Evolutionary conservation across 179 eudicot species (phyloP).

Genomic region (Beta lomatogona): DNA sequence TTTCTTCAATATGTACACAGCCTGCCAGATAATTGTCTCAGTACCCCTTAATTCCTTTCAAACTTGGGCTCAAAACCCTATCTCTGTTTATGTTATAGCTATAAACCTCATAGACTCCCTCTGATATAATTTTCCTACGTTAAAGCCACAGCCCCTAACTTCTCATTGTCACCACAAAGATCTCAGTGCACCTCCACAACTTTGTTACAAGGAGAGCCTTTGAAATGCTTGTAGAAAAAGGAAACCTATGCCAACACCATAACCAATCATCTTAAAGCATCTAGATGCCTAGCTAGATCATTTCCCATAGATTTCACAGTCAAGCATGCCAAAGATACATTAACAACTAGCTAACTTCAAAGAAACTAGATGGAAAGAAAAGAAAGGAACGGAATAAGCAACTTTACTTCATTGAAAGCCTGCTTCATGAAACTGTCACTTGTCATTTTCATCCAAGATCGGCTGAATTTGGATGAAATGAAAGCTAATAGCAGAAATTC

Average conservation of each 20-base stretch:
- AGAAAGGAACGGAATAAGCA: background rate
- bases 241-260: background rate
- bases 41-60: background rate
- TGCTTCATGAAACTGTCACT: background rate
- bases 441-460: background rate
- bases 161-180: background rate
- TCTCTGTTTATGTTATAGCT: background rate
- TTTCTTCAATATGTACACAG: background rate
- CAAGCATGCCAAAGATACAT: background rate
- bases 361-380: background rate
- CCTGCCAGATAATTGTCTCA: background rate
- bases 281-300: background rate
- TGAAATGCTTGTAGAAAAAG: background rate
- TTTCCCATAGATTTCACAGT: background rate
- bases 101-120: background rate
- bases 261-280: background rate
- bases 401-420: background rate
- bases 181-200: background rate
- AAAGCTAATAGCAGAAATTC: background rate
- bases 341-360: background rate
- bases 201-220: background rate
- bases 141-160: background rate
- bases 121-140: background rate
- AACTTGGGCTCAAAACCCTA: background rate
- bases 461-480: background rate